Evolutionary conservation across 495 filamentous ascomycete species (phyloP).

Genomic region (Jackrogersella multiformis): DNA sequence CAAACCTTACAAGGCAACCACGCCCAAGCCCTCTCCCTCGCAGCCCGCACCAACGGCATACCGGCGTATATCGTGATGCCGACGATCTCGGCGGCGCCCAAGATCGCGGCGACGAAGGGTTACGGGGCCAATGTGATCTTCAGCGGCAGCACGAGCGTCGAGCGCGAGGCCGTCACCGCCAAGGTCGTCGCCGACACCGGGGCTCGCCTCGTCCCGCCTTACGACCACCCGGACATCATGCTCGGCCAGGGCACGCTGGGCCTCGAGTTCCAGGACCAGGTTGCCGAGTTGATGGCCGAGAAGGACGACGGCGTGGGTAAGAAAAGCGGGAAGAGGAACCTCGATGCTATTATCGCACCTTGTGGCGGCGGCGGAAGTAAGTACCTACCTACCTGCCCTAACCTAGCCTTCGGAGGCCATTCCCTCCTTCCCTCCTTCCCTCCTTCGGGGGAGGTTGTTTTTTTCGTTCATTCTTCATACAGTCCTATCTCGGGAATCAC

Average conservation of each 20-base stretch:
- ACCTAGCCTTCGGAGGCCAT: not conserved
- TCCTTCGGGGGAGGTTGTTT: not conserved
- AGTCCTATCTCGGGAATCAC: not conserved
- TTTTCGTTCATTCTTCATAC: not conserved
- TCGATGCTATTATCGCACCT: conserved; percentile 87
- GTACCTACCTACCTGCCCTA: too few species aligned
- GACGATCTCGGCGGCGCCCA: conserved; percentile 77
- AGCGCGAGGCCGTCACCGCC: conserved; percentile 79
- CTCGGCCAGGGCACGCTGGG: conserved; percentile 90
- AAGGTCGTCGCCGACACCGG: conserved; percentile 73
- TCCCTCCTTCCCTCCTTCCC: not conserved
- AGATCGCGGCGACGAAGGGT: conserved; percentile 80
- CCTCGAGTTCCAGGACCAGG: conserved; percentile 82
- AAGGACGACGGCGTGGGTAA: conserved; percentile 8
- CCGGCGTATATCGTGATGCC: conserved; percentile 94
- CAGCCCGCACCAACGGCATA: conserved; percentile 67
- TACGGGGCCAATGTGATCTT: conserved; percentile 85
- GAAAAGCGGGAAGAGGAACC: conserved; percentile 34
- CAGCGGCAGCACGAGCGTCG: conserved; percentile 78
- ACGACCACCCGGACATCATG: conserved; percentile 90
- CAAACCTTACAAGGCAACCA: conserved; percentile 76
- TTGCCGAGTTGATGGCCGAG: conserved; percentile 47
- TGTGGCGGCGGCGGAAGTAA: conserved; percentile 81
- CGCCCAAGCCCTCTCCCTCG: conserved; percentile 91
- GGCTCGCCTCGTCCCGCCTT: conserved; percentile 84